phyloP scores from a whole-genome alignment of 1,139 yeast genomes.

The Saccharomyces hybrid region DNA sequence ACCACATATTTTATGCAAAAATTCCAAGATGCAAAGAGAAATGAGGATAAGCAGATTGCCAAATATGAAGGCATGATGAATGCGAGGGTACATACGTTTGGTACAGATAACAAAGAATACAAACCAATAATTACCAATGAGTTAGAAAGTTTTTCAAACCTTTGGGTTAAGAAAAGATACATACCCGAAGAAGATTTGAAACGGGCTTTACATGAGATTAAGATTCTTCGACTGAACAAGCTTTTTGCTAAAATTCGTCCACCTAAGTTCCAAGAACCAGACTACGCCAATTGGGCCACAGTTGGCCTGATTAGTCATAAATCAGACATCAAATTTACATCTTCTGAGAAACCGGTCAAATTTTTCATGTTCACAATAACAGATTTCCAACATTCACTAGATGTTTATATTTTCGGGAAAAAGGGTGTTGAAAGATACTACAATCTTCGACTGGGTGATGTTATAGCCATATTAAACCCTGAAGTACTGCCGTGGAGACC shows the following conservation, averaged over 20 bases:
- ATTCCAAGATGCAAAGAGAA: slow-evolving; percentile 22
- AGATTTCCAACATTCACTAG: slow-evolving; percentile 53
- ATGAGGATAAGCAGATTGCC: slow-evolving; percentile 17
- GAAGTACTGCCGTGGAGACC: slow-evolving; percentile 40
- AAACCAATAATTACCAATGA: slow-evolving; percentile 30
- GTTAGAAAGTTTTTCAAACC: slow-evolving; percentile 33
- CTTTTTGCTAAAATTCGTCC: slow-evolving; percentile 57
- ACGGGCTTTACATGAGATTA: slow-evolving; percentile 38
- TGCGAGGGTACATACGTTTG: slow-evolving; percentile 35
- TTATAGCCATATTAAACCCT: slow-evolving; percentile 73
- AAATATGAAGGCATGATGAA: slow-evolving; percentile 23
- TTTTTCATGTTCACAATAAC: slow-evolving; percentile 60
- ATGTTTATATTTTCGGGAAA: slow-evolving; percentile 54
- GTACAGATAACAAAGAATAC: slow-evolving; percentile 16
- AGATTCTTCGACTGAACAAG: slow-evolving; percentile 49
- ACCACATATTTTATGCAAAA: slow-evolving; percentile 33
- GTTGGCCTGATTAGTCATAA: slow-evolving; percentile 61
- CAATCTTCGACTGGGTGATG: slow-evolving; percentile 66
- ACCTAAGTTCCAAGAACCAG: slow-evolving; percentile 63
- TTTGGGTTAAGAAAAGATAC: slow-evolving; percentile 41
- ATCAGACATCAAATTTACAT: slow-evolving; percentile 43
- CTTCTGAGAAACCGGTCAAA: slow-evolving; percentile 40
- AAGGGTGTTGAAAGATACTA: slow-evolving; percentile 62
- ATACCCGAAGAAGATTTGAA: slow-evolving; percentile 34
- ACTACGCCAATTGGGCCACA: slow-evolving; percentile 66